These are phyloP conservation scores for Kappamyces sp. DNA, from an alignment of 192 early-diverging fungal genomes.

Conservation along the genomic window DNA sequence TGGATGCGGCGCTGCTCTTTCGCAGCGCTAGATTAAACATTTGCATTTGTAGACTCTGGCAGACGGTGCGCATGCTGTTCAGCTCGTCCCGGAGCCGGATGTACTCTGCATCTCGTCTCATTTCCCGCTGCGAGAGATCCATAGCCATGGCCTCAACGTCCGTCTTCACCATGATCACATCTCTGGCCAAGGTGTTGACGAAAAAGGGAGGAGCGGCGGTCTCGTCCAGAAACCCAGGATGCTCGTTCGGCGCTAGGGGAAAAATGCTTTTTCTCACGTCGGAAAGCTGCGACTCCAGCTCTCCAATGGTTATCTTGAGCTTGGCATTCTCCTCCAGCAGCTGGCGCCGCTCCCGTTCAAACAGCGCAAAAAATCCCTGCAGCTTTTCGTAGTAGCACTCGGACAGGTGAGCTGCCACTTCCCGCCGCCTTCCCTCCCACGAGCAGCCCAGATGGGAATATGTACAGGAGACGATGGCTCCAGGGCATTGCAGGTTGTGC, in stretches of 20 bases:
- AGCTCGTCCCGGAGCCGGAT: neutral
- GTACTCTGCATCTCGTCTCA: too few relatives aligned
- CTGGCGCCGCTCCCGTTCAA: neutral
- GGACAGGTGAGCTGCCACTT: neutral
- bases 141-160: too few relatives aligned
- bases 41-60: neutral
- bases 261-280: too few relatives aligned
- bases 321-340: conserved; percentile 4
- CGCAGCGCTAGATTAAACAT: neutral
- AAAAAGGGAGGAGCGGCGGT: too few relatives aligned
- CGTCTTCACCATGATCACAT: too few relatives aligned
- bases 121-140: too few relatives aligned
- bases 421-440: neutral
- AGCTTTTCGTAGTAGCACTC: neutral
- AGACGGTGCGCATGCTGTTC: neutral
- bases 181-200: too few relatives aligned
- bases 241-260: too few relatives aligned
- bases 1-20: neutral
- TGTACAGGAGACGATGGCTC: neutral
- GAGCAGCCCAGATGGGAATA: neutral
- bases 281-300: conserved; percentile 41
- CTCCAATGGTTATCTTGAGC: neutral
- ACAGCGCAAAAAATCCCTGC: neutral
- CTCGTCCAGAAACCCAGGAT: too few relatives aligned
- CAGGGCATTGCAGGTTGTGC: neutral